Evolutionary conservation across 805 yeast species (phyloP), one percentile per base, ranked within the genome.

Genomic region (Pichia nakasei): DNA sequence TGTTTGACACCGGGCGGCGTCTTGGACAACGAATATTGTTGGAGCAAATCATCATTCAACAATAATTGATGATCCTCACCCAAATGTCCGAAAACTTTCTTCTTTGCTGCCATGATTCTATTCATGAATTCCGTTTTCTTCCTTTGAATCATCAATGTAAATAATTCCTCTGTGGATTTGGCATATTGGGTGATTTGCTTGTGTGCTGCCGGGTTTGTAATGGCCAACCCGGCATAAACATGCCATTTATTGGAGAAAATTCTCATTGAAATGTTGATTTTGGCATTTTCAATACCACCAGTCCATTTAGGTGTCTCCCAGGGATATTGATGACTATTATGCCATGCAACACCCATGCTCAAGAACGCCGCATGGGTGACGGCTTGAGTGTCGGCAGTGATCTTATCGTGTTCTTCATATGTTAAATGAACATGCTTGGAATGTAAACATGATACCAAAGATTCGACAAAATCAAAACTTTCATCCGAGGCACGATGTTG

Each of bases 331-430:
- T 81, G 74, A 49, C 74, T 70, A 38, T 80, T 75, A 52, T 76
- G 82, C 98, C 98, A 93, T 7, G 97, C 97, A 8, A 80, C 78
- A 5, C 98, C 98, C 98, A 93, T 93, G 45, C 94, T 82, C 47
- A 93, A 68, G 57, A 93, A 93, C 0, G 97, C 97, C 12, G 97
- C 97, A 60, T 93, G 98, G 0, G 98, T 93, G 17, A 91, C 96
- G 0, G 97, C 97, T 62, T 93, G 98, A 2, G 97, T 93, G 60
- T 93, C 98, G 0, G 98, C 98, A 0, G 98, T 91, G 49, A 93
- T 91, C 54, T 75, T 77, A 61, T 93, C 98, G 60, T 93, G 98
- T 58, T 89, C 89, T 42, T 76, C 72, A n/a, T 93, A 95, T 0
- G 86, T 71, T 27, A 93, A 68, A 43, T 78, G 72, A 22, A 88